Evolutionary conservation across 179 eudicot genomes (phyloP).

Genomic region (Beta lomatogona): DNA sequence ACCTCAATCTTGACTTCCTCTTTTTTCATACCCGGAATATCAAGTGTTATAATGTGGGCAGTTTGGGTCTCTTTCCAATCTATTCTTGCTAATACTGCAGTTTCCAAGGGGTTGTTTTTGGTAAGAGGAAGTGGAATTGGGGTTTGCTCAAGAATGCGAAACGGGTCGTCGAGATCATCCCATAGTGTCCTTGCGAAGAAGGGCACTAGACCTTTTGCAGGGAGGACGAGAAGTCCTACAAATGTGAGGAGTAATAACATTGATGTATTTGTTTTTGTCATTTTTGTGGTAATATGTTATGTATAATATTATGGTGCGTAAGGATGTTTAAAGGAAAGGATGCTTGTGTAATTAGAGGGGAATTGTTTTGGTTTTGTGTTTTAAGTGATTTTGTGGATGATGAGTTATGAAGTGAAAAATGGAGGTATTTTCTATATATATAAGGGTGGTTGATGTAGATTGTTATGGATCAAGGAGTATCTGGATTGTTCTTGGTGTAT

Average conservation of each 20-base stretch:
- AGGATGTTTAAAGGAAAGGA: too few relatives aligned
- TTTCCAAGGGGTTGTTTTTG: slow-evolving; percentile 22
- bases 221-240: slow-evolving; percentile 19
- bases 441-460: too few relatives aligned
- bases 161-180: slow-evolving; percentile 59
- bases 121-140: slow-evolving; percentile 47
- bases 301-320: too few relatives aligned
- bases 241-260: neutral
- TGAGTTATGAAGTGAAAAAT: too few relatives aligned
- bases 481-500: too few relatives aligned
- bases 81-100: slow-evolving; percentile 48
- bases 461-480: too few relatives aligned
- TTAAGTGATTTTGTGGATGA: too few relatives aligned
- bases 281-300: too few relatives aligned
- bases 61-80: slow-evolving; percentile 68
- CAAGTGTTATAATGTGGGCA: slow-evolving; percentile 51
- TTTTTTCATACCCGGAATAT: slow-evolving; percentile 65
- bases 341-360: too few relatives aligned
- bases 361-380: too few relatives aligned
- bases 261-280: too few relatives aligned
- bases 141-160: slow-evolving; percentile 57
- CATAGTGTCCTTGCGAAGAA: slow-evolving; percentile 43
- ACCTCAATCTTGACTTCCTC: slow-evolving; percentile 68
- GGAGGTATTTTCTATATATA: too few relatives aligned
- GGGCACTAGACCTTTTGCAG: slow-evolving; percentile 42